Base-by-base conservation (phyloP, 331 rosid genomes). In the Acacia pycnantha region DNA sequence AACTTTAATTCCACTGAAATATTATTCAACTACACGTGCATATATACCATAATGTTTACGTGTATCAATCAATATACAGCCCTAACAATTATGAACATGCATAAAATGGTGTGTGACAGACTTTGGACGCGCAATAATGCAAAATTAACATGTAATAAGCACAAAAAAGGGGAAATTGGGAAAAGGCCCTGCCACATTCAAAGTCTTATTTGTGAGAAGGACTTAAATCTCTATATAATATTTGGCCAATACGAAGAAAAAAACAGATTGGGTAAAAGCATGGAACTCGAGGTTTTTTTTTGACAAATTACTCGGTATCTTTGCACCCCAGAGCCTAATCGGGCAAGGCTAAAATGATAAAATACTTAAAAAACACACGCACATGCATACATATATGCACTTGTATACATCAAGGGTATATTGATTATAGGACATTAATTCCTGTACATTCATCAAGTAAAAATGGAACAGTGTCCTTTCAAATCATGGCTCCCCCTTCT, bases 371-470 rank as follows among this genome's bases (percentile, higher is more conserved):
- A 54, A 10, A 58, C 1, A 27, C 69, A 14, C 19, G 37, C 69
- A 27, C 40, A 27, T 13, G 37, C 69, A 62, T 22, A 24, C 15
- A 56, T 22, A 56, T 56, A 56, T 22, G 64, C 64, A 8, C 29
- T 56, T 56, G 29, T 22, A 54, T 21, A 11, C 66, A 74, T 54
- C 11, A 73, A 31, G 26, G 46, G 44, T 73, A 31, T 51, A 73
- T 51, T 46, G 76, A 47, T 72, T 21, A 54, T 70, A 56, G 44
- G 70, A 70, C 26, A 53, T 27, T 24, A 58, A 70, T 73, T 51
- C 79, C 46, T 26, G 53, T 64, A 81, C 84, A 80, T 24, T 24
- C 6, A 46, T 43, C 65, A 18, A 58, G 62, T 53, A 53, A 81
- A 68, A n/a, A 70, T 29, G 56, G 50, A 67, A 77, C 40, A 26